phyloP scores from a whole-genome alignment of 257 asterid genomes.

The Echium plantagineum region DNA sequence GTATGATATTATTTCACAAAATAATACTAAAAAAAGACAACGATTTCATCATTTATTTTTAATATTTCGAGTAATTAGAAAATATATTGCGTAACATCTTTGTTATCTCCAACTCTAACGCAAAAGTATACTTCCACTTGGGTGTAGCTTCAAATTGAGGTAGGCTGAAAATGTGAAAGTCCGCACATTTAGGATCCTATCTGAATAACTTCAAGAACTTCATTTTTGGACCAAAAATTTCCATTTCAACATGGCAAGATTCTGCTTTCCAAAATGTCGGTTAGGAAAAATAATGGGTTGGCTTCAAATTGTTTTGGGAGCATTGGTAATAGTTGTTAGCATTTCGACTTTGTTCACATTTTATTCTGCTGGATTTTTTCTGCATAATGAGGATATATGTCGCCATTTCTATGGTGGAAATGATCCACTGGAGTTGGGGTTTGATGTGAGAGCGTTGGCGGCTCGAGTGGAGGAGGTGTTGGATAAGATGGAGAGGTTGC shows the following conservation, averaged over 20 bases:
- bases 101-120: neutral
- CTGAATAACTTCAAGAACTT: neutral
- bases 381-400: constrained; percentile 62
- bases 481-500: constrained; percentile 44
- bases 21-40: too few relatives aligned
- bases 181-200: neutral
- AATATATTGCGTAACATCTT: neutral
- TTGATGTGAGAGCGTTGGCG: constrained; percentile 30
- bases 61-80: neutral
- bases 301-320: constrained; percentile 54
- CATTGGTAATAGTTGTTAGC: constrained; percentile 56
- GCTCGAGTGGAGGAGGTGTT: constrained; percentile 61
- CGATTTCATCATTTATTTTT: too few relatives aligned
- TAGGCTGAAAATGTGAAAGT: neutral
- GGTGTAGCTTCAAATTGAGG: neutral
- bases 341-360: constrained; percentile 50
- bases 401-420: constrained; percentile 37
- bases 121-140: neutral
- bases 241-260: constrained; percentile 25
- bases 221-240: too few relatives aligned
- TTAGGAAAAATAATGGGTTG: constrained; percentile 58
- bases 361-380: constrained; percentile 57
- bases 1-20: too few relatives aligned
- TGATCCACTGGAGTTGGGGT: constrained; percentile 14
- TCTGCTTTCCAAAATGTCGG: constrained; percentile 36